Evolutionary conservation across 441 rosid genomes (phyloP).

Genomic region (Mallotus japonicus): DNA sequence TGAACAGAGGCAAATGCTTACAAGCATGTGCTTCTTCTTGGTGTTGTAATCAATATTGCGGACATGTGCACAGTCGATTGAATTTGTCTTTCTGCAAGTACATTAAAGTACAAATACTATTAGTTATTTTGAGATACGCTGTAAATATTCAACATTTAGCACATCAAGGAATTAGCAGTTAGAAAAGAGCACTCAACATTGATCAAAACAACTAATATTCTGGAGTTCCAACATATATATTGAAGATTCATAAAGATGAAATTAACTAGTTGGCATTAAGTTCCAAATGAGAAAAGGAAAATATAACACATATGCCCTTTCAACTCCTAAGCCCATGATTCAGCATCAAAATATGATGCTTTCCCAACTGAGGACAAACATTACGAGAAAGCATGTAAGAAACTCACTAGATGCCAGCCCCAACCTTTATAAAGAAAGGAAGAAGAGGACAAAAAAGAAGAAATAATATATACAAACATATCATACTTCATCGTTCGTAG

Average conservation of each 20-base stretch:
- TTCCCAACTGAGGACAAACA: too few species aligned
- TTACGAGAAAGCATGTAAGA: not conserved
- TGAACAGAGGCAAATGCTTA: slow-evolving; percentile 35
- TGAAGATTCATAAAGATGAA: not conserved
- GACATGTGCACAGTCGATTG: slow-evolving; percentile 64
- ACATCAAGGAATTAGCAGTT: slow-evolving; percentile 12
- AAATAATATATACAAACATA: slow-evolving; percentile 17
- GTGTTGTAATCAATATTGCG: slow-evolving; percentile 62
- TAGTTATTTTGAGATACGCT: slow-evolving; percentile 1
- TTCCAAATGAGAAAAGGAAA: not conserved
- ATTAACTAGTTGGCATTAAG: too few species aligned
- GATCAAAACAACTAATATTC: not conserved
- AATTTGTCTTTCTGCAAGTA: slow-evolving; percentile 61
- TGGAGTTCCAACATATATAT: not conserved
- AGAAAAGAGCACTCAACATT: not conserved
- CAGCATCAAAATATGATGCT: not conserved
- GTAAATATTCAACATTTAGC: too few species aligned
- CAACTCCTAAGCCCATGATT: not conserved
- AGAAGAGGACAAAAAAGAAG: not conserved
- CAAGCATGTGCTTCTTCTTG: slow-evolving; percentile 66
- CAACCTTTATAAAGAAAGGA: not conserved
- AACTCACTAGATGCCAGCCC: not conserved
- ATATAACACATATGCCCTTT: not conserved
- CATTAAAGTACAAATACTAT: not conserved
- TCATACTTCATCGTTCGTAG: slow-evolving; percentile 74